A percentile compares a stretch with the other conserved stretches of the same genome.
Conservation (phyloP, 805 yeast genomes). For the Saccharomyces kudriavzevii region DNA sequence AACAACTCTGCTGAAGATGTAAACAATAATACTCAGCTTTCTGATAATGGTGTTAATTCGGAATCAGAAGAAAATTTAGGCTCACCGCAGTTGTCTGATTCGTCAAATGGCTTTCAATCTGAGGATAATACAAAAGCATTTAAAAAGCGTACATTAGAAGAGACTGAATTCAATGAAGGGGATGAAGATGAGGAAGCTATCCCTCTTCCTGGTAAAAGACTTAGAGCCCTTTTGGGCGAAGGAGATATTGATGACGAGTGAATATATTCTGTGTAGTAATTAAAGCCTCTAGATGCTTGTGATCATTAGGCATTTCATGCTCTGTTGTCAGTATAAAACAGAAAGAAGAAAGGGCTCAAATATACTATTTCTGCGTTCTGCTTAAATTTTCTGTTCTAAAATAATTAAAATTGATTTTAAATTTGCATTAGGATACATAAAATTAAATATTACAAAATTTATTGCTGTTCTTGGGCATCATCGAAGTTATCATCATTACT, state of each 20-base stretch:
- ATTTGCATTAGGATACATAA: neutral
- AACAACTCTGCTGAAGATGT: constrained; percentile 3
- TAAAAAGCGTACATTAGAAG: neutral
- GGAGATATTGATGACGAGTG: constrained; percentile 1
- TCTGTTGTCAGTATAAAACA: no score
- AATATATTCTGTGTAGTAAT: neutral
- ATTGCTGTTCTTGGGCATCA: constrained; percentile 14
- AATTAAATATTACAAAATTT: constrained; percentile 1
- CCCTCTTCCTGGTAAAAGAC: neutral
- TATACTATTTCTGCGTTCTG: no score
- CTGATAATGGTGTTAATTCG: constrained; percentile 24
- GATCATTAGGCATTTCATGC: no score
- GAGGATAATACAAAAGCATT: constrained; percentile 19
- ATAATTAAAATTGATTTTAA: neutral
- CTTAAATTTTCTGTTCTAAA: no score
- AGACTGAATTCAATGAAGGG: neutral
- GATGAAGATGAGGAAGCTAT: constrained; percentile 3
- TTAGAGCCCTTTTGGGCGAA: constrained; percentile 1
- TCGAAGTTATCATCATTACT: constrained; percentile 11
- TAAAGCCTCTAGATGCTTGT: neutral
- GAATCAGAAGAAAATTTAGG: constrained; percentile 2
- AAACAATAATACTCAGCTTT: constrained; percentile 1
- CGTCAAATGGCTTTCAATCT: neutral
- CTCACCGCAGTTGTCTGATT: neutral
- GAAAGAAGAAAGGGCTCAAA: no score